phyloP scores from a whole-genome alignment of 1,139 yeast genomes.

The Taphrina communis region DNA sequence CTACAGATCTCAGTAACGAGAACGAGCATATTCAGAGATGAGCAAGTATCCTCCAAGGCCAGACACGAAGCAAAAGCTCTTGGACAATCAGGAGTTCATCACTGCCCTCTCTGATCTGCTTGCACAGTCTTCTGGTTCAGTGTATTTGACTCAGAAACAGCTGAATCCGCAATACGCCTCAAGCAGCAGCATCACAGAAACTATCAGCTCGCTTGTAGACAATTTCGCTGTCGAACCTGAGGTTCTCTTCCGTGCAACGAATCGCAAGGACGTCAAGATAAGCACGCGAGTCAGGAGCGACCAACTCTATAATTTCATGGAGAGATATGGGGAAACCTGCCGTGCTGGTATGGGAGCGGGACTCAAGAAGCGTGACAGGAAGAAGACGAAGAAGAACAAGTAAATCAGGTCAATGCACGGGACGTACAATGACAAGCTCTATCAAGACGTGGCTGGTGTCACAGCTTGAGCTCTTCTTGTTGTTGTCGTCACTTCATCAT shows the following conservation, averaged over 20 bases:
- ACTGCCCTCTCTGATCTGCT: slow-evolving; percentile 5
- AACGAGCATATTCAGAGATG: not conserved
- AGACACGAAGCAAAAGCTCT: slow-evolving; percentile 14
- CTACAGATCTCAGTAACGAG: too few species aligned
- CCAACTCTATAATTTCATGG: slow-evolving; percentile 16
- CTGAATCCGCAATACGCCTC: not conserved
- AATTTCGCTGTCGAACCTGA: not conserved
- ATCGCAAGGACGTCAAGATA: slow-evolving; percentile 33
- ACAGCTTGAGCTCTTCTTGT: not conserved
- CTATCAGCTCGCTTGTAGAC: not conserved
- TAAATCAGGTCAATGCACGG: not conserved
- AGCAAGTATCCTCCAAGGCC: slow-evolving; percentile 17
- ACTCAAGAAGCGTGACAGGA: slow-evolving; percentile 41
- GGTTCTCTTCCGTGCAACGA: slow-evolving; percentile 38
- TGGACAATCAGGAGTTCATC: slow-evolving; percentile 19
- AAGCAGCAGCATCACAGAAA: not conserved
- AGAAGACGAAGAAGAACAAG: slow-evolving; percentile 29
- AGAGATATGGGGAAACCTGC: slow-evolving; percentile 30
- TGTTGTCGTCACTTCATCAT: too few species aligned
- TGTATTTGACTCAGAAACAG: slow-evolving; percentile 23
- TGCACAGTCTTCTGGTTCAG: slow-evolving; percentile 13
- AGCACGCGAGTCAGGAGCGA: slow-evolving; percentile 30
- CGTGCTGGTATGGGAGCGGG: slow-evolving; percentile 40
- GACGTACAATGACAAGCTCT: too few species aligned
- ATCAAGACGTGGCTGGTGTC: too few species aligned